Evolutionary conservation across 192 early-diverging fungal genomes (phyloP), one percentile per base, ranked within the genome.

Genomic region (Backusella westeae): DNA sequence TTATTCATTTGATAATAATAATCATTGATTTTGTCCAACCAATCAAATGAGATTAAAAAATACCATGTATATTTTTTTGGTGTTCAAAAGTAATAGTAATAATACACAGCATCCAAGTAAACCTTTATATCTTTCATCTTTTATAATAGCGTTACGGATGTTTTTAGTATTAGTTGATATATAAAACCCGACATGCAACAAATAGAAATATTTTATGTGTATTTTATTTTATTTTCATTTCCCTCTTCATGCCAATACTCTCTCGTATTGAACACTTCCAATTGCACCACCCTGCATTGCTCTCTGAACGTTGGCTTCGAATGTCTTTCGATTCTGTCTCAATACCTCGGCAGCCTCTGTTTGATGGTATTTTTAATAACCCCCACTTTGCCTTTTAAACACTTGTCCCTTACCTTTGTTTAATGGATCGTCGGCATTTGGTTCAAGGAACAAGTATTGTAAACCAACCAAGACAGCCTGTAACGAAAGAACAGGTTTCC

Each of bases 401-500:
- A 3, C 32, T 32, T 32, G 32, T 3, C 32, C 32, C 15, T 80
- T 87, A 88, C 89, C 92, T 81, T 97, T 99, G 89, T 99, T 98
- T 9, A 99, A 88, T 73, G 98, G 98, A 87, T 99, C 98, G 46
- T 97, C 95, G 1, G 97, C 91, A 80, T 99, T 98, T 0, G 98
- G 98, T 68, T 94, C 96, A 78, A 95, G 79, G 75, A 99, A 96
- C 59, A 99, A 82, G 82, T 95, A 94, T 77, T 96, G 94, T 67
- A 98, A 80, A 6, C 96, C 96, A 74, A 99, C 93, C 74, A 98
- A 78, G 34, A 98, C 90, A 49, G 95, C 87, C 80, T 96, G 93
- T 68, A 99, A 88, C 78, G 94, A 96, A 68, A 98, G 87, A n/a
- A 98, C 98, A 3, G 98, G 98, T 78, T 96, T 97, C 98, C 98